Evolutionary conservation across 2,329 filamentous ascomycete genomes (phyloP).

Genomic region (Graphiopsis chlorocephala): DNA sequence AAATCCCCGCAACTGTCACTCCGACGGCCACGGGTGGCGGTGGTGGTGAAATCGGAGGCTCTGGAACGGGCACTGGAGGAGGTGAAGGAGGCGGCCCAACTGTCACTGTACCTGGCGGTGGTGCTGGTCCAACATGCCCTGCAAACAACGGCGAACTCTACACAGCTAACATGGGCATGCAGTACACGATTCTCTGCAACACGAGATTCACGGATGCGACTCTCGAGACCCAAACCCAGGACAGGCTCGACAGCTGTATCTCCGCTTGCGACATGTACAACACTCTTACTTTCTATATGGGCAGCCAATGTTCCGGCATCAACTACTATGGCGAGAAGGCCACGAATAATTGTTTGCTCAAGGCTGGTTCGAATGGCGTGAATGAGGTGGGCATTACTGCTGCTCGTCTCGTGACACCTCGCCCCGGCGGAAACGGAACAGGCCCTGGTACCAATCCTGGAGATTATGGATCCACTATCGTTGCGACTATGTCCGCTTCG

Average conservation of each 20-base stretch:
- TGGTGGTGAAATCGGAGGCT: slow-evolving; percentile 8
- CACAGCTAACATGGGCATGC: slow-evolving; percentile 26
- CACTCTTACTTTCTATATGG: slow-evolving; percentile 22
- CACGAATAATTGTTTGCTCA: slow-evolving; percentile 28
- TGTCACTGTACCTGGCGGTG: background rate
- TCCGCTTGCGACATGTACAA: slow-evolving; percentile 35
- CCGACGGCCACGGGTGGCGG: background rate
- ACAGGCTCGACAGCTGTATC: slow-evolving; percentile 28
- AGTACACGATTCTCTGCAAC: slow-evolving; percentile 30
- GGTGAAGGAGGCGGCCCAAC: slow-evolving; percentile 14
- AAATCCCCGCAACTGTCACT: slow-evolving; percentile 19
- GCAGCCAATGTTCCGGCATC: slow-evolving; percentile 28
- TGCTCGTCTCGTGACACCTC: slow-evolving; percentile 22
- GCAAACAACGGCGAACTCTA: slow-evolving; percentile 24
- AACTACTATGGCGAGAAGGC: slow-evolving; percentile 22
- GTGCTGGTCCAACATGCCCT: slow-evolving; percentile 28
- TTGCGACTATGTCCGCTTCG: slow-evolving; percentile 16
- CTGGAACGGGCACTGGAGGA: background rate
- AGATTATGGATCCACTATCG: slow-evolving; percentile 12
- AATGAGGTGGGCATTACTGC: slow-evolving; percentile 18
- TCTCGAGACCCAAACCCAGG: slow-evolving; percentile 24
- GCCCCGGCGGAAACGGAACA: slow-evolving; percentile 18
- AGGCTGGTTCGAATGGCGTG: slow-evolving; percentile 12
- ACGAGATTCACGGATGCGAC: slow-evolving; percentile 22
- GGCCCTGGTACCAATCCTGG: slow-evolving; percentile 19